phyloP scores from a whole-genome alignment of 352 stramenopile species.

The Lagenidium giganteum region DNA sequence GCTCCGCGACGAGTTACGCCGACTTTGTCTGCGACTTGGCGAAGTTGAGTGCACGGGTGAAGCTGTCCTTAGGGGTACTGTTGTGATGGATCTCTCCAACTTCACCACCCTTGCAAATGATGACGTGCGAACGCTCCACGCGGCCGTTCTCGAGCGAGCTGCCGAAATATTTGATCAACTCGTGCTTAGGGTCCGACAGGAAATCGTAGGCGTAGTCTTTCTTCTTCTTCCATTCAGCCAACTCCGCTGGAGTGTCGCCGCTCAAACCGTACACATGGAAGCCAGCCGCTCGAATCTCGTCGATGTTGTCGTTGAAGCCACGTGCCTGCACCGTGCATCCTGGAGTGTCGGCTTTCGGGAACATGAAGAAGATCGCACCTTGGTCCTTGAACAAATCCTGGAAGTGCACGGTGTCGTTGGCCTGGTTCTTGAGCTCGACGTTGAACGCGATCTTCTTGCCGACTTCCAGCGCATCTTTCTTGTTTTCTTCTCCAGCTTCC shows the following conservation, averaged over 20 bases:
- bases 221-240: slow-evolving; percentile 75
- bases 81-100: slow-evolving; percentile 69
- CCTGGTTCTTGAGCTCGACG: slow-evolving; percentile 64
- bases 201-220: slow-evolving; percentile 79
- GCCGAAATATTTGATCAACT: slow-evolving; percentile 74
- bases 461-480: slow-evolving; percentile 25
- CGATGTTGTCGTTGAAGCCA: slow-evolving; percentile 80
- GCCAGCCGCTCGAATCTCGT: slow-evolving; percentile 62
- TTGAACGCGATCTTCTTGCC: slow-evolving; percentile 49
- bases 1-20: neutral
- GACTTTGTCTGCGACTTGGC: slow-evolving; percentile 31
- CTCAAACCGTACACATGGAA: slow-evolving; percentile 83
- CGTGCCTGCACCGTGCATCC: slow-evolving; percentile 82
- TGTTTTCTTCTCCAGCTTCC: slow-evolving; percentile 7
- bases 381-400: slow-evolving; percentile 71
- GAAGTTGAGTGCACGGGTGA: slow-evolving; percentile 74
- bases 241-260: slow-evolving; percentile 54
- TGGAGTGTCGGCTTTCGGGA: slow-evolving; percentile 79
- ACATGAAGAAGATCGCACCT: slow-evolving; percentile 87
- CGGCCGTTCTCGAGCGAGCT: slow-evolving; percentile 58
- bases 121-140: slow-evolving; percentile 81
- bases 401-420: slow-evolving; percentile 46
- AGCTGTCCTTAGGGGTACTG: slow-evolving; percentile 75
- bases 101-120: slow-evolving; percentile 69
- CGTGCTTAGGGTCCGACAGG: slow-evolving; percentile 75